A percentile compares a stretch with the other conserved stretches of the same genome.
These are phyloP conservation scores for Lentinula novae-zelandiae DNA, from an alignment of 1,284 basidiomycete species.

Conservation along the genomic window DNA sequence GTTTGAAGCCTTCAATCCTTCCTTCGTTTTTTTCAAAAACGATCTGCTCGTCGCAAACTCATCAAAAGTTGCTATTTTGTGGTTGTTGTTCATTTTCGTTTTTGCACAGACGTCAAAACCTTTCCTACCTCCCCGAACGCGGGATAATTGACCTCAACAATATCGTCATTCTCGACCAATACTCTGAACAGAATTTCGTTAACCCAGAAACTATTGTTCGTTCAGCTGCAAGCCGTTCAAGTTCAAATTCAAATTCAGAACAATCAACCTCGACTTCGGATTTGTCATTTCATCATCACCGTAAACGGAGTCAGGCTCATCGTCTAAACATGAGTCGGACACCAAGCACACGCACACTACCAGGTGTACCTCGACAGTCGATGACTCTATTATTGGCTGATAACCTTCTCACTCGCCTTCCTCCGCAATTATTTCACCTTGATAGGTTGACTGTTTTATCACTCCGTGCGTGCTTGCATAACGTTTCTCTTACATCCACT, in stretches of 20 bases:
- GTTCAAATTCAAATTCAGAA: too few relatives aligned
- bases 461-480: conserved; percentile 40
- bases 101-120: background rate
- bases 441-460: conserved; percentile 50
- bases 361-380: conserved; percentile 32
- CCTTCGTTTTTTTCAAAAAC: background rate
- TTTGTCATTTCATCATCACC: background rate
- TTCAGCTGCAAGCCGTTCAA: background rate
- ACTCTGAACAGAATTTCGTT: background rate
- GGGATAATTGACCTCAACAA: background rate
- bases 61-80: too few relatives aligned
- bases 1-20: background rate
- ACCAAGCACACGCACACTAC: conserved; percentile 16
- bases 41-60: too few relatives aligned
- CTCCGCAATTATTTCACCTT: conserved; percentile 48
- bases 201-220: background rate
- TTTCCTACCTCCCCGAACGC: conserved; percentile 1
- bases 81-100: background rate
- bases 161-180: background rate
- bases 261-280: background rate
- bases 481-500: background rate
- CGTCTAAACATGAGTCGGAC: background rate
- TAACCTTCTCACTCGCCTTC: conserved; percentile 47
- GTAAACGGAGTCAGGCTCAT: background rate
- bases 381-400: conserved; percentile 43